A percentile compares a stretch with the other conserved stretches of the same genome.
phyloP scores from a whole-genome alignment of 2,329 filamentous ascomycete genomes.

The Diatrype stigma region DNA sequence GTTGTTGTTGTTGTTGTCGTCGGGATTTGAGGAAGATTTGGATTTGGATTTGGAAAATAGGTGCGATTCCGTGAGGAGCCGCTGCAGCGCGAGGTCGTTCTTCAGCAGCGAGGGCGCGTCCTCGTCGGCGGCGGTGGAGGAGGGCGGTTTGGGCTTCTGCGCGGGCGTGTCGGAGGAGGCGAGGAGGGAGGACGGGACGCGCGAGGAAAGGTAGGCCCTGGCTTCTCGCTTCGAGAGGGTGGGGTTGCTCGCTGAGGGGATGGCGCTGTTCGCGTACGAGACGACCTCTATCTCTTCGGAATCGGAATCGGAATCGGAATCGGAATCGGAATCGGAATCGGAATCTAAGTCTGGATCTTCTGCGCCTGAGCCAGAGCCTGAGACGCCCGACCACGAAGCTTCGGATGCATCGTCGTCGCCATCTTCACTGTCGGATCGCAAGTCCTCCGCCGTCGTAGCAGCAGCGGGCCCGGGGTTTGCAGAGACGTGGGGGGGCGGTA shows the following conservation, averaged over 20 bases:
- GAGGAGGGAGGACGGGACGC: conserved; percentile 36
- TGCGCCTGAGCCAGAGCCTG: conserved; percentile 50
- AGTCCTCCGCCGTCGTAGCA: conserved; percentile 28
- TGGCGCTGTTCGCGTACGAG: conserved; percentile 48
- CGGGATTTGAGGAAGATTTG: conserved; percentile 36
- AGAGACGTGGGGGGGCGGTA: conserved; percentile 34
- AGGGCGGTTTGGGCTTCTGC: conserved; percentile 14
- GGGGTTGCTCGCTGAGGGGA: conserved; percentile 29
- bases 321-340: conserved; percentile 20
- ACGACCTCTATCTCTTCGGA: conserved; percentile 51
- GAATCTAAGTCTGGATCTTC: conserved; percentile 27
- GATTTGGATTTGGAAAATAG: conserved; percentile 60
- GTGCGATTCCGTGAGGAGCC: conserved; percentile 86
- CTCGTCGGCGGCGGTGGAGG: conserved; percentile 36
- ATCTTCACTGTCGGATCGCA: conserved; percentile 22
- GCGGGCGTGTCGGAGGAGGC: conserved; percentile 16
- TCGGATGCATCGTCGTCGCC: conserved; percentile 18
- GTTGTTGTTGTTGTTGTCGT: conserved; percentile 11
- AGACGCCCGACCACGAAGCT: conserved; percentile 59
- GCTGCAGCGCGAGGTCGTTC: conserved; percentile 88
- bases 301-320: conserved; percentile 21
- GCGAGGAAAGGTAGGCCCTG: conserved; percentile 64
- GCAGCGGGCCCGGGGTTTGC: conserved; percentile 22
- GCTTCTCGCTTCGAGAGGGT: conserved; percentile 63
- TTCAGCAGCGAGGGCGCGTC: conserved; percentile 69